Evolutionary conservation across 2,329 filamentous ascomycete genomes (phyloP), one percentile per base, ranked within the genome.

Genomic region (Truncatella angustata): DNA sequence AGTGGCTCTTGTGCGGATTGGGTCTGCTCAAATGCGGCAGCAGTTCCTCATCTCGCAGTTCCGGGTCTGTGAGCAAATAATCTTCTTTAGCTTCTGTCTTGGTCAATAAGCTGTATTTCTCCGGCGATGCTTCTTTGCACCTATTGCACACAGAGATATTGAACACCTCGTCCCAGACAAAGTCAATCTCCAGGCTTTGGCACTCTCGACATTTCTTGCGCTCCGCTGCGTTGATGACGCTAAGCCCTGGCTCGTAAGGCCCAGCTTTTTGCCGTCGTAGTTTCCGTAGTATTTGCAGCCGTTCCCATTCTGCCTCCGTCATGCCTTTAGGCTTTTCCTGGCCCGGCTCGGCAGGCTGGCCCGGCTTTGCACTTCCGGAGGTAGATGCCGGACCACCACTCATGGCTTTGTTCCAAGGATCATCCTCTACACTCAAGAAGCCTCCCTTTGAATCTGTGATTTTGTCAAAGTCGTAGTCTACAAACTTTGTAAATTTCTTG

Each of bases 391-490:
- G 7, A 68, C 73, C 5, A 74, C 77, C 61, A 86, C 82, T 67
- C 62, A 93, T 77, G 7, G 87, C 90, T 59, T 87, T 87, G 66
- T 96, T 96, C 66, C 87, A 84, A 1, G 94, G 94, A 69, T 99
- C 94, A 65, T 99, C 94, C 56, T 93, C 89, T 1, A 83, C 81
- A n/a, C 87, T 89, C 58, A 99, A 72, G 70, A 99, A 99, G 1
- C 94, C 94, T 56, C 94, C 94, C 66, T 97, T 97, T 1, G 93
- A 97, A 69, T 99, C 94, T 5, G 88, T 95, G 91, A 99, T 97
- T 72, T 93, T 88, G 66, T 89, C 93, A 72, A 99, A 94, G 70
- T 99, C 94, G 73, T 97, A 97, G 66, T 99, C 94, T 64, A 99
- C 92, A 67, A 88, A 97, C 68, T 94, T 93, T 55, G 89, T 85